Conservation (phyloP, 192 early-diverging fungal genomes). For the Linnemannia hyalina region DNA sequence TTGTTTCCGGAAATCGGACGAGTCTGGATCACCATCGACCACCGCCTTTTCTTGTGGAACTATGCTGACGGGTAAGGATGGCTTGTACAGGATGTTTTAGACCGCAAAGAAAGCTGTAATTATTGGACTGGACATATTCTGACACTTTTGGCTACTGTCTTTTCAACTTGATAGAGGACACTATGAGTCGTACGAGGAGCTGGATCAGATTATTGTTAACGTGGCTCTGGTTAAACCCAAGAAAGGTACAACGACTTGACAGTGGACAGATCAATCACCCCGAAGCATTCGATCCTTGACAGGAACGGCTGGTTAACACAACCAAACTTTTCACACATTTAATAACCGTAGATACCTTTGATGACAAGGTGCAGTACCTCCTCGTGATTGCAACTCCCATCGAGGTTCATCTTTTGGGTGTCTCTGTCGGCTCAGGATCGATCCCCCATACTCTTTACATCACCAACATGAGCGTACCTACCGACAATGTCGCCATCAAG, state of each 20-base stretch:
- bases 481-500: constrained; percentile 86
- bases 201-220: constrained; percentile 90
- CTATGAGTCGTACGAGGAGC: constrained; percentile 85
- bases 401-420: constrained; percentile 86
- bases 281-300: background rate
- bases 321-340: background rate
- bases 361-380: constrained; percentile 84
- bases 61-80: constrained; percentile 78
- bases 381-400: constrained; percentile 89
- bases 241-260: constrained; percentile 58
- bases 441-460: constrained; percentile 77
- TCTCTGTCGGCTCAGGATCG: constrained; percentile 68
- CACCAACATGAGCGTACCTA: constrained; percentile 83
- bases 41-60: constrained; percentile 93
- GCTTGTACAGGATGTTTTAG: background rate
- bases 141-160: background rate
- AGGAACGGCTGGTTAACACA: background rate
- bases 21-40: constrained; percentile 94
- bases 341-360: constrained; percentile 75
- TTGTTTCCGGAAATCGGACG: constrained; percentile 91
- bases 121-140: background rate
- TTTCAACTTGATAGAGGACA: constrained; percentile 37
- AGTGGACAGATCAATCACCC: background rate
- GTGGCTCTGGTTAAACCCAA: constrained; percentile 86
- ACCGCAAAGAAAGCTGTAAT: background rate